Base-by-base conservation (phyloP, 2,329 filamentous ascomycete species). In the Cladosporium sp. region DNA sequence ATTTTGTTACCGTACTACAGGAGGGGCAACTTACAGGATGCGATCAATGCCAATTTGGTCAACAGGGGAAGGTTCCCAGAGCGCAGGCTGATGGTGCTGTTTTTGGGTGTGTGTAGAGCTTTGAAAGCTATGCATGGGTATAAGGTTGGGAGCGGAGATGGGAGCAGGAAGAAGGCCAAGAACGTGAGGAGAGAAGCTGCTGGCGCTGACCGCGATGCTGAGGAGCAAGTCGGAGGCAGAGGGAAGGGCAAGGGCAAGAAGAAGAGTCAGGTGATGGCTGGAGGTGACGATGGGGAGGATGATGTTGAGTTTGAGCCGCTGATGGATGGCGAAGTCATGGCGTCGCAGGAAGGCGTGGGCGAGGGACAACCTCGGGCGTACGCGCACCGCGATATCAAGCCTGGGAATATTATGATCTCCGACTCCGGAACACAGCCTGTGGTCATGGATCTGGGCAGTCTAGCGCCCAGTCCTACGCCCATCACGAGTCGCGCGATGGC, bases 341-440 rank as follows among this genome's bases (percentile, higher is more conserved):
- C 83, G 43, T 83, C 84, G 61, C 85, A 88, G 65, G 84, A 87
- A 64, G 87, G 89, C 3, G 82, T 87, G 49, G 83, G 83, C 43
- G 84, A 87, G 9, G 88, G 89, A 14, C 84, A 86, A 59, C 79
- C 84, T 61, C 82, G 89, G 66, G 90, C 92, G 19, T 99, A 96
- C 74, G 90, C 94, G 62, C 94, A 99, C 75, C 83, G 94, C 66
- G 94, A 99, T 75, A 96, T 99, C 73, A 99, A 99, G 75, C 94
- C 94, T 68, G 93, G 92, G 60, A 99, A 99, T 76, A 96, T 99
- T 71, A 99, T 99, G 94, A 96, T 99, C 66, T 88, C 90, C 65
- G 93, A 97, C 72, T 86, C 91, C 67, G 94, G 94, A 66, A 84
- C 86, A 60, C 87, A 87, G 30, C 93, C 94, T 2, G 94, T 99